Base-by-base conservation (phyloP, 495 filamentous ascomycete species). In the Thermothielavioides terrestris region DNA sequence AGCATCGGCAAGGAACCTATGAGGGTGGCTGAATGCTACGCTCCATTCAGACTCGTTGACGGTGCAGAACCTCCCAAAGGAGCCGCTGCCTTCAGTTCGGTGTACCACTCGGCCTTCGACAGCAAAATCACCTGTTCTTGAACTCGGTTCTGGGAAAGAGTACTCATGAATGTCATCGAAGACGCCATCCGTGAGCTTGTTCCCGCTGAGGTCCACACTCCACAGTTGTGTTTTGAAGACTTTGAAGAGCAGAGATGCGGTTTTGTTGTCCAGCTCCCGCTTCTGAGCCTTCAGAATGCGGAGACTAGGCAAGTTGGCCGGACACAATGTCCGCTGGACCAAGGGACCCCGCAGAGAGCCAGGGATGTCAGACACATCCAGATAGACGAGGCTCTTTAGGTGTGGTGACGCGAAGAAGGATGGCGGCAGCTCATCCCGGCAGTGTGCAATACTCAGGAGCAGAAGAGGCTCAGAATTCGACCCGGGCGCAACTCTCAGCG, bases 161-260 rank as follows among this genome's bases (percentile, higher is more conserved):
- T 49, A 28, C n/a, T 50, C 30, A 5, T 53, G 42, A 18, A 71
- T 35, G 6, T 23, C 8, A 14, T 65, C 44, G n/a, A 72, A 41
- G 11, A 61, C 37, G 8, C 25, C 46, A 51, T 73, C 67, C 0
- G 66, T 61, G 10, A 75, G 48, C 6, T 55, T 62, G 45, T 75
- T 76, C n/a, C 62, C 23, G 50, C 62, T 71, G 1, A 76, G 49
- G 31, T 76, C 71, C 9, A 76, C 45, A 46, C 73, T 72, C 73
- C 71, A 75, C 17, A 75, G 46, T 18, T 65, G 68, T 8, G 45
- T 38, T 17, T 46, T 20, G 31, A 74, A 69, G 0, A 54, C 35
- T 35, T 46, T 26, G 37, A 70, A 53, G 14, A 76, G 53, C 14
- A 62, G 22, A 14, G 22, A 36, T 0, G 62, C 64, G 0, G 58